Evolutionary conservation across 768 basidiomycete genomes (phyloP).

Genomic region (Mycena alexandri): DNA sequence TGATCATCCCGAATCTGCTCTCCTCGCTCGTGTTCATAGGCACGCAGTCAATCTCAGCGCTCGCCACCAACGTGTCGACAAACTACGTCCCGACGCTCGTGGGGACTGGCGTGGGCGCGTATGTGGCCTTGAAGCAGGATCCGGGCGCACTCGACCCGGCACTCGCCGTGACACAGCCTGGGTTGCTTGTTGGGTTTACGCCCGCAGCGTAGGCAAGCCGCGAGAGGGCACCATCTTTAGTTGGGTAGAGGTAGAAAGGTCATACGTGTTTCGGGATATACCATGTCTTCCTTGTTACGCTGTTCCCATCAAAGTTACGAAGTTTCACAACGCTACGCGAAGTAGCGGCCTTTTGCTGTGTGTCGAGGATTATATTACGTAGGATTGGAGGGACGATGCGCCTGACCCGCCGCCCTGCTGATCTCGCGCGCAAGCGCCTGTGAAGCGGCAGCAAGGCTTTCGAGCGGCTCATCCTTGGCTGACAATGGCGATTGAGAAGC

Average conservation of each 20-base stretch:
- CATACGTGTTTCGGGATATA: not conserved
- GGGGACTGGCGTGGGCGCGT: constrained; percentile 11
- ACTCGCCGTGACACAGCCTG: not conserved
- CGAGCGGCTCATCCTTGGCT: no score
- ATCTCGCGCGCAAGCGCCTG: no score
- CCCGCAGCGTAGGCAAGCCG: not conserved
- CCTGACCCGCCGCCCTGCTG: no score
- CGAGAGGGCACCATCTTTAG: not conserved
- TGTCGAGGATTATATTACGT: no score
- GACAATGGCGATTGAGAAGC: no score
- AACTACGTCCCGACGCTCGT: constrained; percentile 16
- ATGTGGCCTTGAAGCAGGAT: not conserved
- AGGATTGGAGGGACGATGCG: no score
- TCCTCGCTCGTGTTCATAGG: constrained; percentile 2
- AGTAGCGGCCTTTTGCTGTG: no score
- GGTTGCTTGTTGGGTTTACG: not conserved
- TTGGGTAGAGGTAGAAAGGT: not conserved
- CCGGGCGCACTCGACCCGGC: not conserved
- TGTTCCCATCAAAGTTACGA: no score
- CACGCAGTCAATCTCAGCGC: not conserved
- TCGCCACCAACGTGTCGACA: not conserved
- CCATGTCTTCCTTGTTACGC: not conserved
- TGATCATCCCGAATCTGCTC: not conserved
- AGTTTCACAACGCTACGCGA: no score
- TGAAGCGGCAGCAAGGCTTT: no score